These are phyloP conservation scores for Cercospora nicotianae DNA, from an alignment of 2,329 filamentous ascomycete species.

Conservation along the genomic window DNA sequence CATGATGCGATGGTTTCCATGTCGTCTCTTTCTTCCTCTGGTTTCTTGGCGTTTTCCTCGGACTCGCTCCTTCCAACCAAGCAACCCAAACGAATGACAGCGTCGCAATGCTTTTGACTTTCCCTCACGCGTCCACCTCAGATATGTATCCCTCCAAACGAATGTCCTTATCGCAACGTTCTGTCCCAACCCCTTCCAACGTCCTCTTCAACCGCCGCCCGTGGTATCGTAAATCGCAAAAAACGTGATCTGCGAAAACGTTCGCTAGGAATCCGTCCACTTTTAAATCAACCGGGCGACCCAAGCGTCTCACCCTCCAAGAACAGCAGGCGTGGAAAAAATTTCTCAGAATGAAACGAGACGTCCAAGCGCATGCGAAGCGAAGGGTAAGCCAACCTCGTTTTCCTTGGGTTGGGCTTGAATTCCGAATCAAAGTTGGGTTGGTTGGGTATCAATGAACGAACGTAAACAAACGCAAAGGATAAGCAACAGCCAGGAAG, in stretches of 20 bases:
- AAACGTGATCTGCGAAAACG: background rate
- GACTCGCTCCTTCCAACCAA: background rate
- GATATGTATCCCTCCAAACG: background rate
- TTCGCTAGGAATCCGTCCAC: background rate
- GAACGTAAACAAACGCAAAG: background rate
- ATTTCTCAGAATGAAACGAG: background rate
- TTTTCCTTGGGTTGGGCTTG: background rate
- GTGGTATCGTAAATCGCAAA: background rate
- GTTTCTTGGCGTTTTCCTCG: background rate
- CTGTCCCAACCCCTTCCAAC: background rate
- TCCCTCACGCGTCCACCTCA: background rate
- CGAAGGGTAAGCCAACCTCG: background rate
- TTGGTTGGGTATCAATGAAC: background rate
- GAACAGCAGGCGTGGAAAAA: background rate
- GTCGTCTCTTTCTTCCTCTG: background rate
- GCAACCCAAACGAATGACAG: background rate
- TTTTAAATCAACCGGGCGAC: background rate
- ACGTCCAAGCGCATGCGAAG: background rate
- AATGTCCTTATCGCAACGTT: background rate
- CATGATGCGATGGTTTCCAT: constrained; percentile 14
- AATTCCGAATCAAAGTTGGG: background rate
- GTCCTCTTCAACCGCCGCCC: background rate
- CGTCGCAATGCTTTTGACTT: background rate
- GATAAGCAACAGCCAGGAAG: too few relatives aligned
- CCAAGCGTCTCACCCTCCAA: background rate